A percentile compares a stretch with the other conserved stretches of the same genome.
phyloP scores from a whole-genome alignment of 1,284 basidiomycete species.

The Heterobasidion irregulare region DNA sequence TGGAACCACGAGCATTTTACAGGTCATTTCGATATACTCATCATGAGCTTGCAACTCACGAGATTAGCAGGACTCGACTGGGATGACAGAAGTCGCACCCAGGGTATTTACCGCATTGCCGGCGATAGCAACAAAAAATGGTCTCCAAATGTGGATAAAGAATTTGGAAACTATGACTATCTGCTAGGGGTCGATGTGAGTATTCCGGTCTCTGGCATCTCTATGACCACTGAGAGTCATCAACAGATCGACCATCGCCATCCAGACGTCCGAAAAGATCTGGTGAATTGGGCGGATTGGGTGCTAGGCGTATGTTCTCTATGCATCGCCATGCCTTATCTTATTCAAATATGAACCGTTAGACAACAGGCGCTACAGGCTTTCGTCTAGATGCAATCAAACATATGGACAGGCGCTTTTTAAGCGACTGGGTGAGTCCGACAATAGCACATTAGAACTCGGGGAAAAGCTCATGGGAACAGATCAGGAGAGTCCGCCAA shows the following conservation, averaged over 20 bases:
- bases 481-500: conserved; percentile 47
- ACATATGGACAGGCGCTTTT: conserved; percentile 64
- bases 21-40: conserved; percentile 32
- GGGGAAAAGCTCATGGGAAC: neutral
- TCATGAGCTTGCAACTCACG: neutral
- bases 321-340: neutral
- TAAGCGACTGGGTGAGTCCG: conserved; percentile 54
- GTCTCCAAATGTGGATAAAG: conserved; percentile 61
- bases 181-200: conserved; percentile 64
- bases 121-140: conserved; percentile 54
- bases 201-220: conserved; percentile 3
- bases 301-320: conserved; percentile 45
- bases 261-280: conserved; percentile 65
- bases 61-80: conserved; percentile 67
- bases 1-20: conserved; percentile 72
- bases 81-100: conserved; percentile 63
- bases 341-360: conserved; percentile 1
- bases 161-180: conserved; percentile 77
- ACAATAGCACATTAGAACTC: neutral
- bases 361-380: conserved; percentile 76
- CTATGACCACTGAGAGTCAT: conserved; percentile 3
- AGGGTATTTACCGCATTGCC: conserved; percentile 55
- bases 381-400: conserved; percentile 90
- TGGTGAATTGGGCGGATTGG: conserved; percentile 65
- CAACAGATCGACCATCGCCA: conserved; percentile 79